Percentiles rank a stretch among this genome's conserved stretches.
Conservation (phyloP, 2,329 filamentous ascomycete genomes). For the Rhinocladiella mackenziei region DNA sequence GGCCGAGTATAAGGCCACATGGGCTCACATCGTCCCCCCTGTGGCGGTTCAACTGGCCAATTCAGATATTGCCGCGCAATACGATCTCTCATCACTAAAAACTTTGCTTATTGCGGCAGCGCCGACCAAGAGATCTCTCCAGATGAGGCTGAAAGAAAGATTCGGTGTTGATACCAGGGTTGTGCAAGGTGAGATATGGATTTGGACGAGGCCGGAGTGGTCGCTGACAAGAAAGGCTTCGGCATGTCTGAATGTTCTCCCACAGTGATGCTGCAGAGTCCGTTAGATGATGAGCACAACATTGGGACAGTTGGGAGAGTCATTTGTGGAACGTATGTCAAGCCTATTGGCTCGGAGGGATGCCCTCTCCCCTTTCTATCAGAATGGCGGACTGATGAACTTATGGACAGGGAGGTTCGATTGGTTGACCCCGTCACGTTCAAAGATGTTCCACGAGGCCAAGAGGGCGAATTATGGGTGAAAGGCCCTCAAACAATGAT, state of each 20-base stretch:
- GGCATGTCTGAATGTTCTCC: slow-evolving; percentile 35
- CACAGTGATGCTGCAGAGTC: slow-evolving; percentile 43
- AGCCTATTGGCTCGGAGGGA: not conserved
- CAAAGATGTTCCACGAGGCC: slow-evolving; percentile 14
- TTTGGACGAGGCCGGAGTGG: slow-evolving; percentile 39
- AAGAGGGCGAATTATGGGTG: slow-evolving; percentile 58
- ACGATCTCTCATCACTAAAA: slow-evolving; percentile 52
- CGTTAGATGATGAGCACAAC: slow-evolving; percentile 45
- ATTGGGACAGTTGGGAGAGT: slow-evolving; percentile 37
- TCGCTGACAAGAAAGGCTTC: slow-evolving; percentile 5
- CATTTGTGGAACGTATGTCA: slow-evolving; percentile 16
- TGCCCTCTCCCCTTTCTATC: not conserved
- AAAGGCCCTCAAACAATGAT: slow-evolving; percentile 69
- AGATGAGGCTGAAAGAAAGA: slow-evolving; percentile 49
- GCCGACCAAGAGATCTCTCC: slow-evolving; percentile 53
- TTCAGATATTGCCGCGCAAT: slow-evolving; percentile 46
- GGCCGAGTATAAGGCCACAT: slow-evolving; percentile 48
- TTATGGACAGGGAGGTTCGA: slow-evolving; percentile 13
- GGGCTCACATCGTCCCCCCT: slow-evolving; percentile 58
- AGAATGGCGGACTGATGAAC: not conserved
- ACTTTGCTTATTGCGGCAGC: slow-evolving; percentile 53
- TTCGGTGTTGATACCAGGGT: slow-evolving; percentile 42
- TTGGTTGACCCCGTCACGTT: slow-evolving; percentile 15
- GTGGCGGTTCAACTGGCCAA: slow-evolving; percentile 59
- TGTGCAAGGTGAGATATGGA: slow-evolving; percentile 40